Conservation (phyloP, 2,329 filamentous ascomycete species). For the Arachnomyces sp. region DNA sequence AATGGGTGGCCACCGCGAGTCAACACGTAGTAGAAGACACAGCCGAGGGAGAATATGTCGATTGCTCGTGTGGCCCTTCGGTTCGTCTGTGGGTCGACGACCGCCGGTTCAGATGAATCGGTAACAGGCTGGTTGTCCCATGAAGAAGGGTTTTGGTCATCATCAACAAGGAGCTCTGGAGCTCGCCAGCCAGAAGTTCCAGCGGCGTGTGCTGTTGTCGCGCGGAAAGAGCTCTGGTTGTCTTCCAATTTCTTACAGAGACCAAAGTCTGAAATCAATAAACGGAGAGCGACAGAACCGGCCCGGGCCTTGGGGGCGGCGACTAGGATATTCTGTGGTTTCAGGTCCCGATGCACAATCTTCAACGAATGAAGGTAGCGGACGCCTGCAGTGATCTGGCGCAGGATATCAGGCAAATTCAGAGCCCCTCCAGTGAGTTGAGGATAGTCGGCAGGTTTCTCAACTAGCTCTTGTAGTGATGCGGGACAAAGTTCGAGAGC, state of each 20-base stretch:
- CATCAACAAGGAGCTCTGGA: conserved; percentile 80
- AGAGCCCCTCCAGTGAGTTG: conserved; percentile 58
- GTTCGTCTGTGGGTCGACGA: conserved; percentile 50
- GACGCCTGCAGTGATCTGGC: conserved; percentile 84
- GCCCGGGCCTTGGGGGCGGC: conserved; percentile 49
- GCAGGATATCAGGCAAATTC: conserved; percentile 71
- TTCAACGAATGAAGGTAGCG: conserved; percentile 82
- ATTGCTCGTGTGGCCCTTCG: conserved; percentile 90
- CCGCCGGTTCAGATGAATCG: conserved; percentile 42
- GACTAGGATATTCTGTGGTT: conserved; percentile 95
- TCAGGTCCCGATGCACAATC: conserved; percentile 94
- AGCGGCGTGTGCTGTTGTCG: conserved; percentile 85
- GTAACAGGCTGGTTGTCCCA: conserved; percentile 29
- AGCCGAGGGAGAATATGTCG: conserved; percentile 92
- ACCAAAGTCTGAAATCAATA: conserved; percentile 95
- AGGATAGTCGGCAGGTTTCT: conserved; percentile 61
- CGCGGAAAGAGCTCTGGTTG: conserved; percentile 87
- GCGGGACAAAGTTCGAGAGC: conserved; percentile 90
- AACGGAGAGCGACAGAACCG: conserved; percentile 60
- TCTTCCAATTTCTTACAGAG: conserved; percentile 95
- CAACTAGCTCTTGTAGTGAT: conserved; percentile 83
- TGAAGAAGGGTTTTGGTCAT: conserved; percentile 47
- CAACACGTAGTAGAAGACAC: conserved; percentile 98
- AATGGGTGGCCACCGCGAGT: conserved; percentile 89
- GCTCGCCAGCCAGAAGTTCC: conserved; percentile 96